Evolutionary conservation across 495 filamentous ascomycete genomes (phyloP).

Genomic region (Trichoderma asperelloides): DNA sequence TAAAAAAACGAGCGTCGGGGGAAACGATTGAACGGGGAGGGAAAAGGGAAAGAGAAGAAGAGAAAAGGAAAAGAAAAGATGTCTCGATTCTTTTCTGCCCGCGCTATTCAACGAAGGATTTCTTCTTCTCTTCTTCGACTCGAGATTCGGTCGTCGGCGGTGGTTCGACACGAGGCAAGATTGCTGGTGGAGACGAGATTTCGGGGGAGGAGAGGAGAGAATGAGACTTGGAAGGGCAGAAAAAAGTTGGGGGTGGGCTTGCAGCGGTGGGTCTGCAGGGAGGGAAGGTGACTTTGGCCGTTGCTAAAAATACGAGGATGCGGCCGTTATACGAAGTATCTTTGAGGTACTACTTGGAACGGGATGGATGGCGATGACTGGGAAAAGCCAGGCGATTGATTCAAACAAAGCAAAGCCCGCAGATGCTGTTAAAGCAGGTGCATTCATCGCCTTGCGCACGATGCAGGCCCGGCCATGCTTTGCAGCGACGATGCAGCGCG

Average conservation of each 20-base stretch:
- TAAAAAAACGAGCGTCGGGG: not conserved
- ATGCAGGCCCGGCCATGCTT: no score
- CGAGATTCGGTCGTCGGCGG: no score
- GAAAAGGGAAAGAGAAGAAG: not conserved
- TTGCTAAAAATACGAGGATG: not conserved
- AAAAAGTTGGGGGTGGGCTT: not conserved
- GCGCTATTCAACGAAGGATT: not conserved
- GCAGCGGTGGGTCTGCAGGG: not conserved
- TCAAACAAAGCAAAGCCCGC: no score
- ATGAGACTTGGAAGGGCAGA: not conserved
- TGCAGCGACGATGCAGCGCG: no score
- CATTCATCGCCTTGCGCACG: no score
- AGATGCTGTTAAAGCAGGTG: no score
- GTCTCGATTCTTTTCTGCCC: not conserved
- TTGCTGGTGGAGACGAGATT: no score
- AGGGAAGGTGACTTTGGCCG: not conserved
- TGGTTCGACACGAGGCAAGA: no score
- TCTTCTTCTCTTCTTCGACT: no score
- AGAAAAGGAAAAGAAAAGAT: not conserved
- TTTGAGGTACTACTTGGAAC: not conserved
- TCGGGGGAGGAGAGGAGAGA: not conserved
- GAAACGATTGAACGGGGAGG: not conserved
- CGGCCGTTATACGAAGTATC: not conserved
- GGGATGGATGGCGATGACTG: not conserved
- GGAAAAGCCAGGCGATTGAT: no score